phyloP scores from a whole-genome alignment of 768 basidiomycete genomes.

The Leccinum longicurvipes region DNA sequence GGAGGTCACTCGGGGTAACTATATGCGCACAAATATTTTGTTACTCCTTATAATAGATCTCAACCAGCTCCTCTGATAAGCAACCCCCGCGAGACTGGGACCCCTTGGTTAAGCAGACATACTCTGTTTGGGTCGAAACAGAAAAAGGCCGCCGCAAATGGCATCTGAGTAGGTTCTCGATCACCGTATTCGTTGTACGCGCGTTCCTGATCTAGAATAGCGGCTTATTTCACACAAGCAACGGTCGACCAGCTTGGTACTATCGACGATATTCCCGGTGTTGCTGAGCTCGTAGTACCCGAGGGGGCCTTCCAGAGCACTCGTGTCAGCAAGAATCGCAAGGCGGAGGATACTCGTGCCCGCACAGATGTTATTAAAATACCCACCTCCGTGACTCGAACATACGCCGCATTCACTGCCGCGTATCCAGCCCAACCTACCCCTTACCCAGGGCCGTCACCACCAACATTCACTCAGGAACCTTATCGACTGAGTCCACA shows the following conservation, averaged over 20 bases:
- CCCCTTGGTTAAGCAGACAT: constrained; percentile 78
- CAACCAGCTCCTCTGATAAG: constrained; percentile 39
- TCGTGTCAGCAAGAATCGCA: constrained; percentile 50
- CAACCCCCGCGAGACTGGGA: constrained; percentile 62
- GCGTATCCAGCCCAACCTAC: constrained; percentile 28
- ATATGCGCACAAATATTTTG: neutral
- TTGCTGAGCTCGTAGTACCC: constrained; percentile 62
- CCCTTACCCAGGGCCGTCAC: constrained; percentile 23
- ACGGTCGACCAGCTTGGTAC: constrained; percentile 70
- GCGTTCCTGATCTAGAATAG: constrained; percentile 39
- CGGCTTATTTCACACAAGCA: constrained; percentile 78
- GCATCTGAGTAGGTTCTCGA: constrained; percentile 65
- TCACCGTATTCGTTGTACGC: neutral
- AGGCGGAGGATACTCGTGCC: constrained; percentile 38
- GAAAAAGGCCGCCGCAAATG: constrained; percentile 68
- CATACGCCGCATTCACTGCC: constrained; percentile 42
- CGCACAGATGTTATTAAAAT: constrained; percentile 33
- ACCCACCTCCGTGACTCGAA: constrained; percentile 33
- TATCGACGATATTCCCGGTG: constrained; percentile 61
- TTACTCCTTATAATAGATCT: constrained; percentile 5
- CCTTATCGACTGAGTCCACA: constrained; percentile 21
- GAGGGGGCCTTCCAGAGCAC: constrained; percentile 67
- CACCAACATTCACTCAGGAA: constrained; percentile 23
- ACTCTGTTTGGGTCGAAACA: constrained; percentile 73
- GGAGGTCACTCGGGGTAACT: constrained; percentile 42